Conservation (phyloP, 2,329 filamentous ascomycete species). For the Diaporthe capsici region DNA sequence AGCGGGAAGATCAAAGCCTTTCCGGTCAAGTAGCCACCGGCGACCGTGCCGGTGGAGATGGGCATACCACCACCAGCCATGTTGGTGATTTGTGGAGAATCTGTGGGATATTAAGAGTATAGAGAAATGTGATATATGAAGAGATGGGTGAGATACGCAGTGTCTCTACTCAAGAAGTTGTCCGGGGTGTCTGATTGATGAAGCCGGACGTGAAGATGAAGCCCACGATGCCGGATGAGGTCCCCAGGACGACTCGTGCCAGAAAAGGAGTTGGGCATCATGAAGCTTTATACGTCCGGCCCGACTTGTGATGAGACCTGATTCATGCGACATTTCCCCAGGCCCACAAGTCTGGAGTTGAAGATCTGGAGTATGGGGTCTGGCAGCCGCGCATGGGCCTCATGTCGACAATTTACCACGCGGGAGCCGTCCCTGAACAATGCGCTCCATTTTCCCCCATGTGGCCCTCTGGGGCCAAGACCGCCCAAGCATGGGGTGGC, state of each 20-base stretch:
- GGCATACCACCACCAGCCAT: constrained; percentile 37
- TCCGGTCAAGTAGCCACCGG: constrained; percentile 35
- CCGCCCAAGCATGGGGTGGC: neutral
- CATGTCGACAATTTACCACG: neutral
- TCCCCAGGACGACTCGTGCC: neutral
- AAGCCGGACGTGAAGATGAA: constrained; percentile 11
- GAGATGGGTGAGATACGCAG: neutral
- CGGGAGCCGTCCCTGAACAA: neutral
- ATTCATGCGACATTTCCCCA: constrained; percentile 33
- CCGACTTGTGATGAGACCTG: constrained; percentile 17
- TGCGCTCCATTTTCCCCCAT: neutral
- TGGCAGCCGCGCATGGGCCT: constrained; percentile 13
- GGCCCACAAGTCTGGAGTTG: constrained; percentile 28
- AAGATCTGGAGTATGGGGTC: constrained; percentile 33
- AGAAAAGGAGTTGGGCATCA: constrained; percentile 22
- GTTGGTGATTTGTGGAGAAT: neutral
- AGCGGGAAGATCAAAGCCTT: constrained; percentile 28
- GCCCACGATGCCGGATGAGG: constrained; percentile 24
- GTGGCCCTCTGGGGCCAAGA: constrained; percentile 1
- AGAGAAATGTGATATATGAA: neutral
- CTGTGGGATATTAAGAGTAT: neutral
- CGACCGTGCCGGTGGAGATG: constrained; percentile 25
- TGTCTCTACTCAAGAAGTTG: neutral
- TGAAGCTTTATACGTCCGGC: constrained; percentile 29
- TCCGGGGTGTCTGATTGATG: neutral